These are phyloP conservation scores for Elymus sibiricus DNA, from an alignment of 176 grass and related monocot genomes.

Conservation along the genomic window DNA sequence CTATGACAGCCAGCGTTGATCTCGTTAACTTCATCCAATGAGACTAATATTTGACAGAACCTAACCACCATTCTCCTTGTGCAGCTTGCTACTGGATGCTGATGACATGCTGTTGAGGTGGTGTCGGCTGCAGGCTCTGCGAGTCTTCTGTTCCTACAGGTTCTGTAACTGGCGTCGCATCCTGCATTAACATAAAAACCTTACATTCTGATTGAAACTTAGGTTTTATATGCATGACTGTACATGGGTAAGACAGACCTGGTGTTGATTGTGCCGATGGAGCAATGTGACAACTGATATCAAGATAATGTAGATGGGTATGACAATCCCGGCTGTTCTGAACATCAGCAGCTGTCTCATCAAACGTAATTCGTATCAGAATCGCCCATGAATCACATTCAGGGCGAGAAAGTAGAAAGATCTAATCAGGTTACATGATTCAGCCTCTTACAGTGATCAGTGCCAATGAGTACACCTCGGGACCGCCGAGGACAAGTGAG, in stretches of 20 bases:
- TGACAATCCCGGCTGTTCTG: constrained; percentile 55
- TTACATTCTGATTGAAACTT: background rate
- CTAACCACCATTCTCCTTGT: background rate
- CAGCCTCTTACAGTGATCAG: constrained; percentile 43
- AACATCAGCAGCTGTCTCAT: constrained; percentile 40
- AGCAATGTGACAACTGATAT: constrained; percentile 35
- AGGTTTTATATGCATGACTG: background rate
- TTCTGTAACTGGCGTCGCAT: background rate
- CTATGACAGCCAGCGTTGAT: background rate
- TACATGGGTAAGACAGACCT: constrained; percentile 6
- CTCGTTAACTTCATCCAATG: constrained; percentile 12
- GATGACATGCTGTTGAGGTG: constrained; percentile 33
- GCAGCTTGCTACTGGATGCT: constrained; percentile 31
- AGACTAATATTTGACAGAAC: constrained; percentile 28
- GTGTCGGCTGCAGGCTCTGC: constrained; percentile 18
- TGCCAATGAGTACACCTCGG: constrained; percentile 30
- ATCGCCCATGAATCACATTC: background rate
- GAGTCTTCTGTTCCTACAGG: constrained; percentile 13
- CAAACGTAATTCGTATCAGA: constrained; percentile 12
- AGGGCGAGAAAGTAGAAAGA: background rate
- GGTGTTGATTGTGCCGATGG: constrained; percentile 31
- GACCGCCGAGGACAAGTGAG: constrained; percentile 36
- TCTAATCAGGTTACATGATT: background rate
- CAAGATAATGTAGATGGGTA: constrained; percentile 62
- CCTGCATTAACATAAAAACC: constrained; percentile 16